These are phyloP conservation scores for Eudorina sp. DNA, from an alignment of 139 green algal genomes.

Conservation along the genomic window DNA sequence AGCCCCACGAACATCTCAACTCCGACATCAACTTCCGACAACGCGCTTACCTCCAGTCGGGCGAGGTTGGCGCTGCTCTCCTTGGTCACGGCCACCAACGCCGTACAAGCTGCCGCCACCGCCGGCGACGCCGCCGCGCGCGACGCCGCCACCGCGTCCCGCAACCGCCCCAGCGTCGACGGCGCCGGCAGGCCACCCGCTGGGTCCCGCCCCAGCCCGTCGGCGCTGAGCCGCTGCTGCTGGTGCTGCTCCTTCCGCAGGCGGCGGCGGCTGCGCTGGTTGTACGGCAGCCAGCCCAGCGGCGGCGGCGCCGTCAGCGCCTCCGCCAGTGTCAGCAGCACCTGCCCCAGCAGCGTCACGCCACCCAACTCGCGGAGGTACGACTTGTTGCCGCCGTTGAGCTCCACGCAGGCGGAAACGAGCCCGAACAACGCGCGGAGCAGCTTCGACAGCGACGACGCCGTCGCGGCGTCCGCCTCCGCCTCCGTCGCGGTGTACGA, in stretches of 20 bases:
- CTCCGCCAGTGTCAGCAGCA: constrained; percentile 50
- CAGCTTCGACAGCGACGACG: constrained; percentile 37
- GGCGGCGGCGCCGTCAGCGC: constrained; percentile 26
- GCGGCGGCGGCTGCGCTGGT: background rate
- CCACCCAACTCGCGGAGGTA: constrained; percentile 55
- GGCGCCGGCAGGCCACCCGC: background rate
- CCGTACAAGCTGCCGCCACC: constrained; percentile 49
- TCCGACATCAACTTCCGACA: no score
- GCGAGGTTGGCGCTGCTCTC: constrained; percentile 60
- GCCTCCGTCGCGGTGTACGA: background rate
- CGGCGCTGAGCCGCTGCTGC: background rate
- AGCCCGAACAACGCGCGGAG: constrained; percentile 48
- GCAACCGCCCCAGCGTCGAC: background rate
- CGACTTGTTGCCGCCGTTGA: constrained; percentile 63
- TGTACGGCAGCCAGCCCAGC: constrained; percentile 3
- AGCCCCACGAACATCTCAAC: no score
- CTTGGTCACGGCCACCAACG: constrained; percentile 30
- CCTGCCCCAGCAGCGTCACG: constrained; percentile 46
- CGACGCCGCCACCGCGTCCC: constrained; percentile 14
- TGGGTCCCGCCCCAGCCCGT: background rate
- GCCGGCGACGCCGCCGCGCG: constrained; percentile 37
- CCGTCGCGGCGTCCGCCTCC: background rate
- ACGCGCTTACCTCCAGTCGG: constrained; percentile 18
- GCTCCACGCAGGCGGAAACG: constrained; percentile 57
- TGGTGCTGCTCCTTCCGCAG: background rate